Percentiles rank a stretch among this genome's conserved stretches.
Evolutionary conservation across 1,284 basidiomycete species (phyloP).

Genomic region (Fomitopsis schrenkii): DNA sequence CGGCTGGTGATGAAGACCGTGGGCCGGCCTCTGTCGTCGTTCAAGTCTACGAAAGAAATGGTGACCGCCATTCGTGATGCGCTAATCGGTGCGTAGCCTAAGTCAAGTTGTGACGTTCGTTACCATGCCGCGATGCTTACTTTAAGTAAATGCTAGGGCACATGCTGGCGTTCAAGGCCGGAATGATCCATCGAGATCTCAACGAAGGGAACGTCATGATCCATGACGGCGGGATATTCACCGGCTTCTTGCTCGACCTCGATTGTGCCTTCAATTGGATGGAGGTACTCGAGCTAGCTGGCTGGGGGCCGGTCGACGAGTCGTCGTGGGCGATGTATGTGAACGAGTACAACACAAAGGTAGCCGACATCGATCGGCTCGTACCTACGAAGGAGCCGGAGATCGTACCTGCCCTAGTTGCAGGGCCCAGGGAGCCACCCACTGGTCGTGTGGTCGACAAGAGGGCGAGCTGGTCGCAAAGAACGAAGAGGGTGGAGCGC

Average conservation of each 20-base stretch:
- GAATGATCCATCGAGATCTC: background rate
- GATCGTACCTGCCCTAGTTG: background rate
- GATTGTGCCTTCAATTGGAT: too few relatives aligned
- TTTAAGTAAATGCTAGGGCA: background rate
- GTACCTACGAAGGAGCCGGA: background rate
- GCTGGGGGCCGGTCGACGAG: too few relatives aligned
- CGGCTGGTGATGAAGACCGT: background rate
- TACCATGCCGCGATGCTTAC: too few relatives aligned
- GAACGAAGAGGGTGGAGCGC: background rate
- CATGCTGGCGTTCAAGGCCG: background rate
- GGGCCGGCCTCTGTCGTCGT: background rate
- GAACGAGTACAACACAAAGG: background rate
- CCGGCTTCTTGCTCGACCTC: background rate
- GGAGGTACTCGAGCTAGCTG: too few relatives aligned
- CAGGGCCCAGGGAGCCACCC: too few relatives aligned
- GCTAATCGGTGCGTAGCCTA: background rate
- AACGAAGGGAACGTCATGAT: background rate
- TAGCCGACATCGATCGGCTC: background rate
- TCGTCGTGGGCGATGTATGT: background rate
- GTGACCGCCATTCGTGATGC: background rate
- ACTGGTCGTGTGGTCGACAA: background rate
- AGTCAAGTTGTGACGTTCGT: too few relatives aligned
- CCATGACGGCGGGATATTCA: background rate
- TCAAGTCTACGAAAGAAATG: background rate
- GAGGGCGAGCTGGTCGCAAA: too few relatives aligned